Evolutionary conservation across 73 alveolate species (phyloP).

Genomic region (Uronychia binucleata): DNA sequence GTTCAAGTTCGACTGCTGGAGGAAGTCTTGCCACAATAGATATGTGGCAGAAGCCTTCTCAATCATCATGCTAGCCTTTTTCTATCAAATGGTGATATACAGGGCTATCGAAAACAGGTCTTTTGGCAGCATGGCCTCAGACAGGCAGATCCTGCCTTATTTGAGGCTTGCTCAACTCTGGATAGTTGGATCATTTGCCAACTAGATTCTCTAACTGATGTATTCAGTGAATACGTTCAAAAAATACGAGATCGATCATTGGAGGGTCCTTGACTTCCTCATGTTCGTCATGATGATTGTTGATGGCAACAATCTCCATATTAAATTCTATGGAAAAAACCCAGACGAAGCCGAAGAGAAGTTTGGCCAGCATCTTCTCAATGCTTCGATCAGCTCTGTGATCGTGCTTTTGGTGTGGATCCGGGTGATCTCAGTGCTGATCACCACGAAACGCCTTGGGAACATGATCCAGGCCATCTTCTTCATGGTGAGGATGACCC

Average conservation of each 20-base stretch:
- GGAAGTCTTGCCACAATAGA: slow-evolving; percentile 23
- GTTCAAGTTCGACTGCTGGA: slow-evolving; percentile 47
- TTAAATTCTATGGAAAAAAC: slow-evolving; percentile 1
- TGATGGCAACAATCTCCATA: slow-evolving; percentile 17
- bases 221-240: slow-evolving; percentile 21
- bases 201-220: slow-evolving; percentile 22
- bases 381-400: slow-evolving; percentile 26
- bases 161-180: slow-evolving; percentile 24
- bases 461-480: slow-evolving; percentile 41
- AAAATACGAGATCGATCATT: slow-evolving; percentile 33
- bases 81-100: slow-evolving; percentile 21
- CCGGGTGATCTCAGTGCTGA: slow-evolving; percentile 39
- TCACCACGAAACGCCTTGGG: slow-evolving; percentile 35
- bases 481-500: slow-evolving; percentile 54
- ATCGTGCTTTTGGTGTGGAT: slow-evolving; percentile 48
- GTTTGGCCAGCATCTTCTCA: slow-evolving; percentile 20
- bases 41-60: slow-evolving; percentile 51
- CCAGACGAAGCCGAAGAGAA: background rate
- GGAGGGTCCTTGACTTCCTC: slow-evolving; percentile 37
- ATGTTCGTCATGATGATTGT: slow-evolving; percentile 22
- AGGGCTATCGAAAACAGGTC: slow-evolving; percentile 10
- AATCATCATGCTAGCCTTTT: slow-evolving; percentile 19
- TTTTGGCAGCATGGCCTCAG: slow-evolving; percentile 8
- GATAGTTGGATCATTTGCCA: slow-evolving; percentile 17
- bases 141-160: slow-evolving; percentile 2